These are phyloP conservation scores for Fomitopsis serialis DNA, from an alignment of 768 basidiomycete species.

Conservation along the genomic window DNA sequence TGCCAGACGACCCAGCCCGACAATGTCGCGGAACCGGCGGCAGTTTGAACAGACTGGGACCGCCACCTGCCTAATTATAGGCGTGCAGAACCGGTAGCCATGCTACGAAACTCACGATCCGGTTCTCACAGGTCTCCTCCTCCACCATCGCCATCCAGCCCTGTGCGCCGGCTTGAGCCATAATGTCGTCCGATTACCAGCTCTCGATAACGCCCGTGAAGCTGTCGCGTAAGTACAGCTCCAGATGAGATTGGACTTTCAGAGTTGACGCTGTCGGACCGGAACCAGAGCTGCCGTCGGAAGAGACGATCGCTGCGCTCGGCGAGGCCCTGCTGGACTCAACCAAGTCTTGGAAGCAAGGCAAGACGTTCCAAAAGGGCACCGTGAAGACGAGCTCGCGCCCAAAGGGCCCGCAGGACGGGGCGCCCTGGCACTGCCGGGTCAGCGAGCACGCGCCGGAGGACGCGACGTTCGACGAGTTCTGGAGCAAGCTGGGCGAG, in stretches of 20 bases:
- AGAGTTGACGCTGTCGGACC: neutral
- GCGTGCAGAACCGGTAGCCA: neutral
- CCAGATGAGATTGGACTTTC: neutral
- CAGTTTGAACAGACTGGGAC: neutral
- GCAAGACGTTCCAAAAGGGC: constrained; percentile 52
- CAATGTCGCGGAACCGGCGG: neutral
- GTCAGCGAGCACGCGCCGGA: constrained; percentile 57
- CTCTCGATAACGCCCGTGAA: constrained; percentile 36
- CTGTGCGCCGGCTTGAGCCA: neutral
- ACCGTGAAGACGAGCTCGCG: constrained; percentile 52
- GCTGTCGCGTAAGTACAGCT: constrained; percentile 28
- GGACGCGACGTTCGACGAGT: constrained; percentile 68
- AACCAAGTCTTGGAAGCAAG: constrained; percentile 57
- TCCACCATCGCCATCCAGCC: neutral
- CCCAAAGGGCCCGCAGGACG: constrained; percentile 48
- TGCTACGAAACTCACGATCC: constrained; percentile 2
- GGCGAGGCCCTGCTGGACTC: constrained; percentile 53
- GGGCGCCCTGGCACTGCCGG: constrained; percentile 63
- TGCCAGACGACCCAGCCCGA: too few species aligned
- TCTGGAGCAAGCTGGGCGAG: constrained; percentile 64
- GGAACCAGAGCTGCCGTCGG: constrained; percentile 51
- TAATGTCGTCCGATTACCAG: constrained; percentile 24
- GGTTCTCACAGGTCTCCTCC: neutral
- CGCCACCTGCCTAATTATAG: neutral
- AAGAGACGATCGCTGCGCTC: constrained; percentile 49